Evolutionary conservation across 2,329 filamentous ascomycete genomes (phyloP), one percentile per base, ranked within the genome.

Genomic region (Pseudogymnoascus sp.): DNA sequence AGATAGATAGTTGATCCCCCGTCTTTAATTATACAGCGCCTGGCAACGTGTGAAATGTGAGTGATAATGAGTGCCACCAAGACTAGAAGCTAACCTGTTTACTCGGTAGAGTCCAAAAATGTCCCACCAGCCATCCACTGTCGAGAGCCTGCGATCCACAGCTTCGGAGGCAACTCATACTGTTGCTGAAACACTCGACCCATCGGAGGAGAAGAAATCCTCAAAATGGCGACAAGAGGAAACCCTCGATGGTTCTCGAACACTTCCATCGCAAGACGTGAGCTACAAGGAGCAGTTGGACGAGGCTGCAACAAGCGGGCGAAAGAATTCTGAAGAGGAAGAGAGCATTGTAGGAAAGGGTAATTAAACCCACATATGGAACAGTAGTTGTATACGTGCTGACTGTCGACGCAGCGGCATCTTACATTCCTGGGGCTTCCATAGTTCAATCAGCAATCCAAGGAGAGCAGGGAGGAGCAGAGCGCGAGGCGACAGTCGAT

Each of bases 211-310:
- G 60, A 64, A 54, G 63, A 69, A 29, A 17, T 60, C n/a, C 44
- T 63, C 21, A 36, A 64, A 58, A 63, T 66, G 58, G 57, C 50
- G 17, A 11, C 26, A 54, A 47, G 24, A 37, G 47, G 11, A 65
- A 66, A 13, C 65, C 64, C 59, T 62, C 60, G 13, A 65, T 62
- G 58, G 68, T 68, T 58, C 15, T 13, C 1, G 61, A 66, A 36
- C 66, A 66, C 3, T 67, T 68, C 26, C 63, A 40, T 15, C 62
- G 63, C 60, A 64, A 60, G 50, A 68, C 66, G 39, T 65, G 68
- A 2, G 60, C 57, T 66, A 64, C 35, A 70, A 70, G 41, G 63
- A 70, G 35, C 63, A 67, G 62, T 63, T 71, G 54, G 67, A 69
- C 36, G 58, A 65, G 26, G 68, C 68, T 58, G 67, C 67, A 11